These are phyloP conservation scores for Fragosphaeria purpurea DNA, from an alignment of 2,329 filamentous ascomycete genomes.

Conservation along the genomic window DNA sequence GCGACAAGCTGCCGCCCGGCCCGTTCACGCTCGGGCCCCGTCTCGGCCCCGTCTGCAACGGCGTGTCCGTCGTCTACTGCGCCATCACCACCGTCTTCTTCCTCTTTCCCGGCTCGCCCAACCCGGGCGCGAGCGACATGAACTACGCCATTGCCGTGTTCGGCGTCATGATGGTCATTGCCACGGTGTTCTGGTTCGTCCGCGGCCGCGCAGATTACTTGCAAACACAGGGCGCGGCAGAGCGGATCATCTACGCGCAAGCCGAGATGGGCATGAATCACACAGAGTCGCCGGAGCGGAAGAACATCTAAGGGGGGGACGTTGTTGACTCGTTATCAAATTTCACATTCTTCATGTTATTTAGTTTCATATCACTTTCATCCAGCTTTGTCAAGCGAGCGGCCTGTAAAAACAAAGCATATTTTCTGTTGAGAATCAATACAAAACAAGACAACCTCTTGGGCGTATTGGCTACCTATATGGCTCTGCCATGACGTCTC, in stretches of 20 bases:
- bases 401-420: too few relatives aligned
- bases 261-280: not conserved
- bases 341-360: too few relatives aligned
- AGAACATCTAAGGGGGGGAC: not conserved
- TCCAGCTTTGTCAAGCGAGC: too few relatives aligned
- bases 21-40: conserved; percentile 6
- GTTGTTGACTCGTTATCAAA: too few relatives aligned
- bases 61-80: conserved; percentile 10
- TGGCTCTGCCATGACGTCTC: too few relatives aligned
- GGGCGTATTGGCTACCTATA: too few relatives aligned
- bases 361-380: too few relatives aligned
- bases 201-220: conserved; percentile 9
- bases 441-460: too few relatives aligned
- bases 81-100: conserved; percentile 13
- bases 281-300: not conserved
- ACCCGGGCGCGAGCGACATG: conserved; percentile 10
- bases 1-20: conserved; percentile 39
- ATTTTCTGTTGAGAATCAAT: too few relatives aligned
- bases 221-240: conserved; percentile 1
- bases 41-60: conserved; percentile 9
- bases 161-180: conserved; percentile 11
- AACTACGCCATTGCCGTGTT: conserved; percentile 13
- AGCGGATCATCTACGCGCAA: conserved; percentile 7
- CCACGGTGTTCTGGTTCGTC: conserved; percentile 12
- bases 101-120: conserved; percentile 10